Evolutionary conservation across 106 monocot species (phyloP), one percentile per base, ranked within the genome.

Genomic region (Dendrobium chrysotoxum): DNA sequence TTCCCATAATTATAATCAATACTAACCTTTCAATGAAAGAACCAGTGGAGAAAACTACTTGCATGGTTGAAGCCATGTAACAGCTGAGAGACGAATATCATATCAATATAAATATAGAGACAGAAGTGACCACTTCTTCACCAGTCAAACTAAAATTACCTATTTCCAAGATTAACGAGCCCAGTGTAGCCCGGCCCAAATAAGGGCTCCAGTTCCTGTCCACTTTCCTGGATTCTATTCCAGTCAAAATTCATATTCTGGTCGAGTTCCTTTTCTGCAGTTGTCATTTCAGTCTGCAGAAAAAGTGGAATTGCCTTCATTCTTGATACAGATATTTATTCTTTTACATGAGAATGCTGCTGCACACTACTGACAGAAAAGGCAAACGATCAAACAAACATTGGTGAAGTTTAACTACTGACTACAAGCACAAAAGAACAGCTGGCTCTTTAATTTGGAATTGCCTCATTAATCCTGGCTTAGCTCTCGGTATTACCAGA

Each of bases 211-310:
- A 89, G 87, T 84, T 95, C 91, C 70, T 93, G 86, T 55, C 94
- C 98, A 81, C 92, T 99, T 93, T 99, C 98, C 72, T 95, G 95
- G 75, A 99, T 99, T 58, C 98, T 84, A 66, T 99, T 99, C 98
- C 98, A 99, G 61, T 99, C 98, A 89, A 91, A 99, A 90, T 95
- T 99, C 9, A 89, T 88, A 79, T 99, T 99, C 67, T 91, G 88
- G 61, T 99, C 98, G 18, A 99, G 87, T 80, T 99, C 98, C 75
- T 83, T 95, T 80, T 99, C 98, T 79, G 95, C 89, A 57, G 95
- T 99, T 40, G 98, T 99, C 98, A 99, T 93, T 88, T 99, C 98
- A 81, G 98, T 99, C 98, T 99, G 79, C 54, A 80, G 76, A 80
- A 68, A 47, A 79, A 86, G 50, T 61, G 39, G 18, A 55, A 9